A percentile compares a stretch with the other conserved stretches of the same genome.
Conservation (phyloP, 192 early-diverging fungal genomes). For the Haplosporangium gracile region DNA sequence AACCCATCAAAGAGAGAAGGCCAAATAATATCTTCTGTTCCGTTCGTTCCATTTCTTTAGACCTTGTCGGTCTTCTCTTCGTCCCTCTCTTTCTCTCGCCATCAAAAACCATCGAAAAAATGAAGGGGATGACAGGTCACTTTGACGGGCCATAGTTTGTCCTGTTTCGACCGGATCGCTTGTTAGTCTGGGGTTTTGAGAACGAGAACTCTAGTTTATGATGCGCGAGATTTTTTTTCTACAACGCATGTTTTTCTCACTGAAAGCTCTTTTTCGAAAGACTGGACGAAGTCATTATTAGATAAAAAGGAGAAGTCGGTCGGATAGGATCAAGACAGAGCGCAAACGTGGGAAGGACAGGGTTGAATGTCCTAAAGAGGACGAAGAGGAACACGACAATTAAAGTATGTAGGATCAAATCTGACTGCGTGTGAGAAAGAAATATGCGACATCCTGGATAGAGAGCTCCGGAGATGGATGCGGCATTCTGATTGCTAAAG, state of each 20-base stretch:
- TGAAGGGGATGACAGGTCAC: neutral
- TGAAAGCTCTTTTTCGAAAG: neutral
- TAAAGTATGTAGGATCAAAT: too few relatives aligned
- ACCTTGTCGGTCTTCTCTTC: too few relatives aligned
- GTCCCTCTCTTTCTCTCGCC: too few relatives aligned
- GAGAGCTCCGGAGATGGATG: too few relatives aligned
- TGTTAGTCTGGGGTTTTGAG: neutral
- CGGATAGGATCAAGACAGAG: neutral
- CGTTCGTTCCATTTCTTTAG: too few relatives aligned
- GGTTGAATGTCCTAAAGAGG: too few relatives aligned
- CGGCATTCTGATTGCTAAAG: conserved; percentile 2
- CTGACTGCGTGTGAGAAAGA: too few relatives aligned
- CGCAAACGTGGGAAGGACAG: neutral
- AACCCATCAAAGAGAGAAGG: neutral
- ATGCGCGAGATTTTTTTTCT: neutral
- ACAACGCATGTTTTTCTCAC: neutral
- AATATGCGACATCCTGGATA: too few relatives aligned
- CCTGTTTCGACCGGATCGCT: neutral
- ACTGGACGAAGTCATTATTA: neutral
- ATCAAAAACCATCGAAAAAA: neutral
- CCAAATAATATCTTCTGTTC: neutral
- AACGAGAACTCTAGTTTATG: neutral
- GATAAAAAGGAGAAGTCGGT: neutral
- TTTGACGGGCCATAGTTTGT: neutral
- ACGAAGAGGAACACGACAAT: too few relatives aligned